phyloP scores from a whole-genome alignment of 2,329 filamentous ascomycete genomes.

The Pseudogymnoascus sp. region DNA sequence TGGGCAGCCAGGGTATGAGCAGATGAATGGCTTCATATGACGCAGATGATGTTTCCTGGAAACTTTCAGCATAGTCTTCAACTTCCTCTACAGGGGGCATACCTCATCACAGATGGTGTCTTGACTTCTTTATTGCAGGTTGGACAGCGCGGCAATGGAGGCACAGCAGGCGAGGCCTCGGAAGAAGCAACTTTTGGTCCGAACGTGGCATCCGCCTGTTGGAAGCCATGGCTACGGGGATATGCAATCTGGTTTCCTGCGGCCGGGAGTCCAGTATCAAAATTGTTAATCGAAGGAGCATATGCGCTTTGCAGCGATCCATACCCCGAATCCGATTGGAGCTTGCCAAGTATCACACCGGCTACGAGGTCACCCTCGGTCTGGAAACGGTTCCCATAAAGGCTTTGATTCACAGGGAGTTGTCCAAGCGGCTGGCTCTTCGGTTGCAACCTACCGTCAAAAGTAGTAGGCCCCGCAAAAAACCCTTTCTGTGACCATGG shows the following conservation, averaged over 20 bases:
- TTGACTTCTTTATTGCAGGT: constrained; percentile 37
- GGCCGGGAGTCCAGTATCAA: constrained; percentile 24
- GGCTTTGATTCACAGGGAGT: not conserved
- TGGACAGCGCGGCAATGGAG: constrained; percentile 29
- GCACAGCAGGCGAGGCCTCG: constrained; percentile 11
- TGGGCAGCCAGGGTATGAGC: constrained; percentile 48
- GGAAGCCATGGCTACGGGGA: constrained; percentile 21
- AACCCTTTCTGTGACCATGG: not conserved
- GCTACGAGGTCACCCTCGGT: constrained; percentile 1
- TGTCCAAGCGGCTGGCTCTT: not conserved
- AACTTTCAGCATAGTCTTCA: constrained; percentile 19
- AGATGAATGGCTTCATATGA: constrained; percentile 61
- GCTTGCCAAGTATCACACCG: constrained; percentile 20
- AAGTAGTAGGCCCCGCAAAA: not conserved
- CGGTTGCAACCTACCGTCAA: not conserved
- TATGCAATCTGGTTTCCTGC: constrained; percentile 24
- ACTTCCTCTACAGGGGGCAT: constrained; percentile 20
- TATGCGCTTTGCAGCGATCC: constrained; percentile 26
- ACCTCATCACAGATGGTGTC: constrained; percentile 51
- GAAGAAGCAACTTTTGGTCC: constrained; percentile 14
- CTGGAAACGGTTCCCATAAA: not conserved
- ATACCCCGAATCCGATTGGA: constrained; percentile 31
- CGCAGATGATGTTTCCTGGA: constrained; percentile 65
- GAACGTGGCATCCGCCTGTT: constrained; percentile 13
- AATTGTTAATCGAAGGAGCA: constrained; percentile 26